Conservation (phyloP, 1,139 yeast species). For the Taiozyma onychis region DNA sequence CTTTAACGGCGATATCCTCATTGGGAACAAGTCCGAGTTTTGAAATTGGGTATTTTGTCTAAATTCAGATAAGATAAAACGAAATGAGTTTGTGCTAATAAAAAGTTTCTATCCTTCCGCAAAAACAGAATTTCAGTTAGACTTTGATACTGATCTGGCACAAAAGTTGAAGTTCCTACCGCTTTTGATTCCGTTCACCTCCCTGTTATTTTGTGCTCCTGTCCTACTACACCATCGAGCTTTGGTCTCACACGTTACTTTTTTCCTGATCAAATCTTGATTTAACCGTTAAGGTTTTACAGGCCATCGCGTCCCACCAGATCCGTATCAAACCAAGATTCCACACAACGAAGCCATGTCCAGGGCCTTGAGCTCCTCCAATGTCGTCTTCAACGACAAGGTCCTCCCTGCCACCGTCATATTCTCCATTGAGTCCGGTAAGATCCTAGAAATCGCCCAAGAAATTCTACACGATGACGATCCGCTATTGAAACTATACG, state of each 20-base stretch:
- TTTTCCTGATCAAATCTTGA: neutral
- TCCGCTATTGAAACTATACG: constrained; percentile 35
- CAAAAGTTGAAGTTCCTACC: neutral
- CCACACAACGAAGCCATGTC: constrained; percentile 13
- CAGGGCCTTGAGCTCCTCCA: constrained; percentile 57
- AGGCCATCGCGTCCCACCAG: neutral
- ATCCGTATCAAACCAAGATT: neutral
- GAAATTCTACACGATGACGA: constrained; percentile 34
- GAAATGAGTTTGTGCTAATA: neutral
- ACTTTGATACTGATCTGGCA: neutral
- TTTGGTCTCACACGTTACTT: neutral
- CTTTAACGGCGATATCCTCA: neutral
- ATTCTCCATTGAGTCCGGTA: constrained; percentile 59
- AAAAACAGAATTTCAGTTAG: neutral
- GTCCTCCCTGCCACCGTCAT: constrained; percentile 63
- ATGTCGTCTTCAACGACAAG: constrained; percentile 51
- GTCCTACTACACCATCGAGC: neutral
- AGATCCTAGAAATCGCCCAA: constrained; percentile 45
- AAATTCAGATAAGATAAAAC: neutral
- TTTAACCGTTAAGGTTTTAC: neutral
- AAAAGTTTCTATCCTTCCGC: neutral
- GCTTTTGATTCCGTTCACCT: neutral
- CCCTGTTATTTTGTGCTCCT: neutral
- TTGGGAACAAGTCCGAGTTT: neutral
- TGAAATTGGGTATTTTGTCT: neutral